Evolutionary conservation across 768 basidiomycete genomes (phyloP).

Genomic region (Porpolomopsis calyptriformis): DNA sequence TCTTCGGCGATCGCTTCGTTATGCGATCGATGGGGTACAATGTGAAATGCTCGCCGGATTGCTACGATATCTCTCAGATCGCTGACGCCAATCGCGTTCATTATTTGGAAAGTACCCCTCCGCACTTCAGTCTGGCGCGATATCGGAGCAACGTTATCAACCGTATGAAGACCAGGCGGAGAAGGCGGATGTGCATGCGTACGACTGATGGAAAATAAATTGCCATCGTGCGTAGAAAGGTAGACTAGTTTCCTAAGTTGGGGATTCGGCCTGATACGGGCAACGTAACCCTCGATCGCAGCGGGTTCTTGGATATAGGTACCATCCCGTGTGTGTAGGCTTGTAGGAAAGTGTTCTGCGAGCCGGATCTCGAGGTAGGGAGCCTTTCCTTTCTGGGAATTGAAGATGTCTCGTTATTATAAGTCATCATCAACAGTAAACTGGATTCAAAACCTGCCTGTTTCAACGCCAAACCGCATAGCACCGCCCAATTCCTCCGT

Average conservation of each 20-base stretch:
- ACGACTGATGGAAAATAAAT: slow-evolving; percentile 50
- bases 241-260: slow-evolving; percentile 53
- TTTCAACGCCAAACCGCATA: slow-evolving; percentile 65
- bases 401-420: not conserved
- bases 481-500: slow-evolving; percentile 55
- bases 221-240: slow-evolving; percentile 61
- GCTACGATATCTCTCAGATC: slow-evolving; percentile 62
- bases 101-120: slow-evolving; percentile 55
- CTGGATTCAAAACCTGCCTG: slow-evolving; percentile 38
- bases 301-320: slow-evolving; percentile 61
- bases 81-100: slow-evolving; percentile 52
- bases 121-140: slow-evolving; percentile 44
- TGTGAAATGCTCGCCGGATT: slow-evolving; percentile 55
- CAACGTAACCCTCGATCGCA: slow-evolving; percentile 77
- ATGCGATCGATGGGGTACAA: slow-evolving; percentile 27
- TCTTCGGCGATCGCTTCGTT: slow-evolving; percentile 19
- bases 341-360: slow-evolving; percentile 53
- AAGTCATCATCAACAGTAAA: not conserved
- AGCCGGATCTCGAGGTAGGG: slow-evolving; percentile 66
- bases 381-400: slow-evolving; percentile 16
- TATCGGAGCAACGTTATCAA: slow-evolving; percentile 19
- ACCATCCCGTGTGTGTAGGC: slow-evolving; percentile 34
- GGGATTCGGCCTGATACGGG: slow-evolving; percentile 52
- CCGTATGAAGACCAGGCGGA: slow-evolving; percentile 44
- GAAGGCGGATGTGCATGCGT: slow-evolving; percentile 53